Base-by-base conservation (phyloP, 2,329 filamentous ascomycete species). In the Sclerotinia spermophila region DNA sequence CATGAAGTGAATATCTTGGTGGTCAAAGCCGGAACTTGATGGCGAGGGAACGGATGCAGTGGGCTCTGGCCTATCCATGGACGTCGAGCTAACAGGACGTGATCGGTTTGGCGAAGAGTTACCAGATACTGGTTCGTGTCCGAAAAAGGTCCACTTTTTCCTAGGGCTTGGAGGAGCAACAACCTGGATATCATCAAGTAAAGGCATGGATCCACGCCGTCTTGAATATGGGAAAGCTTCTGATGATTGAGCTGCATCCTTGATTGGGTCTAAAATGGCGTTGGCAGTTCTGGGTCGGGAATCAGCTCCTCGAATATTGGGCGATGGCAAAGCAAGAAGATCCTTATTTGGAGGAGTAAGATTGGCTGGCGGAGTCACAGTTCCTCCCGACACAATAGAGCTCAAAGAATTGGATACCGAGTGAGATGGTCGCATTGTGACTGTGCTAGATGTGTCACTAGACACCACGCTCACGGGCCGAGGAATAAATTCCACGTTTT, bases 401-500 rank as follows among this genome's bases (percentile, higher is more conserved):
- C 92, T 94, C 61, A 80, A 92, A 96, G 71, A 90, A 91, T 38
- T 71, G 24, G 91, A 91, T 45, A 92, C 85, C 2, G 90, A 92
- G 79, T 95, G 92, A 7, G 89, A 87, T 5, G 86, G 86, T 38
- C 75, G 73, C 27, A 90, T 85, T 0, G 92, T 93, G 68, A 88
- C 82, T 3, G 91, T 96, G 78, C 90, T 94, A 60, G 93, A 90
- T 0, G 92, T 93, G 79, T 96, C 93, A 30, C 90, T 94, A 1
- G 93, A 97, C 21, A 96, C 89, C 30, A 94, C 84, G 2, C 94
- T 97, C 27, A 96, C 82, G 0, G 94, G 94, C 17, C 93, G 87
- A 7, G 91, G 91, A 75, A 94, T 94, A 73, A 92, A 94, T 79
- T 96, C 92, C 40, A 96, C 84, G 17, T 88, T 92, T 73, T 96